Evolutionary conservation across 2,329 filamentous ascomycete species (phyloP).

Genomic region (Pyrenophora seminiperda): DNA sequence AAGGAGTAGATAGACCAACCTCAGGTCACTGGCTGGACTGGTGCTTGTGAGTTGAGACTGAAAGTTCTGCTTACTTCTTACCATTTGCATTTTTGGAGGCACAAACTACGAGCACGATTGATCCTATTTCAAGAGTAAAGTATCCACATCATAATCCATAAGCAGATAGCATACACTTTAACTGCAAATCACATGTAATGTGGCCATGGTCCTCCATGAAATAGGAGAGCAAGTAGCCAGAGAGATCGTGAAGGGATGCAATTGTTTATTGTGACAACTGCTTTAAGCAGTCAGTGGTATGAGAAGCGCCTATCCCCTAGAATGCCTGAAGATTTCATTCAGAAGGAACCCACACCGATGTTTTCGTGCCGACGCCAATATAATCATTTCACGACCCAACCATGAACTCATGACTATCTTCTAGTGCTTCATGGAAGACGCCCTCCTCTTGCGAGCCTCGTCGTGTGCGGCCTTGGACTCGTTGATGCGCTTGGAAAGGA

Average conservation of each 20-base stretch:
- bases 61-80: background rate
- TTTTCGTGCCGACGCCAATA: constrained; percentile 47
- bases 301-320: constrained; percentile 41
- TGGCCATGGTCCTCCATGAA: background rate
- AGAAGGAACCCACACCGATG: constrained; percentile 40
- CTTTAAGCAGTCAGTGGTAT: constrained; percentile 45
- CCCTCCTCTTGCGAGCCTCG: constrained; percentile 94
- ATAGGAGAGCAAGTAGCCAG: background rate
- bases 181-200: no score
- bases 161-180: no score
- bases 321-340: constrained; percentile 42
- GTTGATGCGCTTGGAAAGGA: constrained; percentile 94
- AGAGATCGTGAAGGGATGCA: constrained; percentile 41
- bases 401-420: constrained; percentile 38
- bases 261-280: constrained; percentile 48
- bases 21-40: background rate
- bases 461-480: constrained; percentile 95
- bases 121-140: no score
- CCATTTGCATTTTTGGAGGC: no score
- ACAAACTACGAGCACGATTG: no score
- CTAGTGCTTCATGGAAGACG: constrained; percentile 69
- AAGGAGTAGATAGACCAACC: background rate
- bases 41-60: background rate
- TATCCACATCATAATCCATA: no score
- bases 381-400: constrained; percentile 43